Evolutionary conservation across 2,329 filamentous ascomycete species (phyloP).

Genomic region (Magnaporthales sp.): DNA sequence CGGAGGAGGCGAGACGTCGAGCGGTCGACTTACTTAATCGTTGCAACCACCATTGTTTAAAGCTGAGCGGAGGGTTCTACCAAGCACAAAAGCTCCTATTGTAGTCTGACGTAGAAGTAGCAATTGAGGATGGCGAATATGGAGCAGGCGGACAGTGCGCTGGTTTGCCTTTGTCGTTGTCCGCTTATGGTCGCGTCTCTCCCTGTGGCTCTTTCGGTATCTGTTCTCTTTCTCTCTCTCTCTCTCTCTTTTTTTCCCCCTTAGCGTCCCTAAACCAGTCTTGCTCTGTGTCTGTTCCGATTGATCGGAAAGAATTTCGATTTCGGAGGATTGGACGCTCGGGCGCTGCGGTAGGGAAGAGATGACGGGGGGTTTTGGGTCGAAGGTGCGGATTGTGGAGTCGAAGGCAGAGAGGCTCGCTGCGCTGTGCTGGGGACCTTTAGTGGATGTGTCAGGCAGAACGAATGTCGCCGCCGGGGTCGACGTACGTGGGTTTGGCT

Average conservation of each 20-base stretch:
- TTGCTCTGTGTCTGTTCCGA: background rate
- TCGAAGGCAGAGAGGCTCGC: background rate
- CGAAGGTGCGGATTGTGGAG: constrained; percentile 1
- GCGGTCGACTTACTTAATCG: constrained; percentile 46
- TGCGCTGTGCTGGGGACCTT: background rate
- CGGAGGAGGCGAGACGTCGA: background rate
- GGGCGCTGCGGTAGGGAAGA: background rate
- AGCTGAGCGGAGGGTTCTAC: background rate
- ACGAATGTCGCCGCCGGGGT: background rate
- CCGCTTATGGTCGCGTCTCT: background rate
- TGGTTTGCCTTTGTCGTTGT: background rate
- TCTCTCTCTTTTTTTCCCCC: background rate
- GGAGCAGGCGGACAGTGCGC: background rate
- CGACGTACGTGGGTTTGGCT: background rate
- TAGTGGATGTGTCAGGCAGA: background rate
- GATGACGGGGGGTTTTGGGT: constrained; percentile 1
- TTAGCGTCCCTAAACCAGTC: background rate
- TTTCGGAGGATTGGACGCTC: constrained; percentile 2
- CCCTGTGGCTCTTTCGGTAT: background rate
- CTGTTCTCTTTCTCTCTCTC: background rate
- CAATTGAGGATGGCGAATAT: background rate
- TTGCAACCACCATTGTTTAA: constrained; percentile 52
- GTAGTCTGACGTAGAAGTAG: background rate
- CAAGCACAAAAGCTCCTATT: background rate
- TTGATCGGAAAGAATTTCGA: constrained; percentile 1